Evolutionary conservation across 2,329 filamentous ascomycete genomes (phyloP), one percentile per base, ranked within the genome.

Genomic region (Penicillium concentricum): DNA sequence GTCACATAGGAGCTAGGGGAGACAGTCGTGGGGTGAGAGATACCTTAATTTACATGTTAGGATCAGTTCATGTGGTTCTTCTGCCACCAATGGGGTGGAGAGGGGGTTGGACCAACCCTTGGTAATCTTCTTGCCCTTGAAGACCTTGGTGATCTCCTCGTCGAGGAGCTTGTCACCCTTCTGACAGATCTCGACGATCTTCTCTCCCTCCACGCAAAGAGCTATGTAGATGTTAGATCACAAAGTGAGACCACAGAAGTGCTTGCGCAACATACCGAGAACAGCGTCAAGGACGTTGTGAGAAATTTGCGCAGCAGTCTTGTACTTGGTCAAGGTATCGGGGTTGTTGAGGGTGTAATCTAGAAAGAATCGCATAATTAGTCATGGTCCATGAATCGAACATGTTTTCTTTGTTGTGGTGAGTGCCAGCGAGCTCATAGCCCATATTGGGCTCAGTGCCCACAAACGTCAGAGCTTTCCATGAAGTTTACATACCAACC

Each of bases 281-380:
- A 99, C 93, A 68, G 89, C 88, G 69, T 92, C 91, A 67, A 99
- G 86, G 67, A 96, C 93, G 82, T 93, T 96, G 77, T 97, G 91
- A 50, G 93, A 94, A 79, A 99, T 97, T 75, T 90, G 84, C 62
- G 90, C 93, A 56, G 94, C 94, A 65, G 90, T 92, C 87, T 96
- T 97, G 85, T 97, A 97, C 84, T 97, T 99, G 80, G 94, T 97
- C 70, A 99, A 85, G 70, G 92, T 97, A 76, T 95, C 90, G 61
- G 90, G 91, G 82, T 95, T 94, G 78, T 87, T 90, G 77, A 97
- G 86, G 67, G 90, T 85, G 81, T 95, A 92, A 76, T 96, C 91
- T 96, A 64, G 51, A 59, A 30, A 46, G 34, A 55, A 51, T 39
- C 20, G 24, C 10, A 34, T 26, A 16, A 45, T 63, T 59, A 67